phyloP scores from a whole-genome alignment of 306 rosid species.

The Begonia loranthoides region DNA sequence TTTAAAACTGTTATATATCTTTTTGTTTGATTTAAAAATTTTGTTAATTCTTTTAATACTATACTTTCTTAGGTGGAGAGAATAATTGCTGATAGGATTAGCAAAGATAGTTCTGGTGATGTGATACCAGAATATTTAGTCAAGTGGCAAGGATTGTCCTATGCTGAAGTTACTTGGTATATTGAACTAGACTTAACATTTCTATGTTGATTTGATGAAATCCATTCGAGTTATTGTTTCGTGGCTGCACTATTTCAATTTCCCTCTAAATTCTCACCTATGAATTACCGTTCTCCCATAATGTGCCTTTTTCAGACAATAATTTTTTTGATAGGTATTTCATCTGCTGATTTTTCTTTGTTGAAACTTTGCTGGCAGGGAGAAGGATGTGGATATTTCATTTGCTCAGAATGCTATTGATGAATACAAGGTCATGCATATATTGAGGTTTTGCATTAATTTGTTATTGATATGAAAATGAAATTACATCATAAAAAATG shows the following conservation, averaged over 20 bases:
- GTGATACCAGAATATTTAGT: constrained; percentile 84
- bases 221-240: too few species aligned
- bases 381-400: constrained; percentile 88
- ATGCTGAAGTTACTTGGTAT: constrained; percentile 98
- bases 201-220: too few species aligned
- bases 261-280: too few species aligned
- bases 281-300: too few species aligned
- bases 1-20: constrained; percentile 3
- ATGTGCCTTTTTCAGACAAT: too few species aligned
- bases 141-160: constrained; percentile 98
- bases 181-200: background rate
- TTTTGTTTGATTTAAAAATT: constrained; percentile 3
- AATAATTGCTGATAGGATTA: constrained; percentile 76
- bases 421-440: constrained; percentile 60
- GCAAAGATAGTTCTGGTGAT: constrained; percentile 59
- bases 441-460: too few species aligned
- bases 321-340: too few species aligned
- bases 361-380: constrained; percentile 46
- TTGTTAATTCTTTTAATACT: constrained; percentile 12
- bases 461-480: too few species aligned
- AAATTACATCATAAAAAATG: too few species aligned
- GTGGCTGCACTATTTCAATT: too few species aligned
- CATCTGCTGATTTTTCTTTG: background rate
- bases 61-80: constrained; percentile 67
- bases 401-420: constrained; percentile 94